phyloP scores from a whole-genome alignment of 2,329 filamentous ascomycete genomes.

The Trichocomaceae sp. region DNA sequence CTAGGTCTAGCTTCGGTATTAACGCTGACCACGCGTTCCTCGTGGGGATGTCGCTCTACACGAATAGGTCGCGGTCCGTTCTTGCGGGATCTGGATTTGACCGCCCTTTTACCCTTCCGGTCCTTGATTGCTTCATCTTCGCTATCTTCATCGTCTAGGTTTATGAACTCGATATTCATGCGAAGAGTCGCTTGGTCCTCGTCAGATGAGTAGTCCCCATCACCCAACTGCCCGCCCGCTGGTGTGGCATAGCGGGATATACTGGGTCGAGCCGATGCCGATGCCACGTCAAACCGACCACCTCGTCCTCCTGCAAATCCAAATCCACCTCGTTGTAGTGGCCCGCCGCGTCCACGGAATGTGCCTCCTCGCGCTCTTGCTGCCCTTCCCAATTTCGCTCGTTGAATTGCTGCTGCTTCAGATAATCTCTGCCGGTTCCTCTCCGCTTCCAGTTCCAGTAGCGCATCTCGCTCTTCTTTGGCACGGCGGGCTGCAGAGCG shows the following conservation, averaged over 20 bases:
- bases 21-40: slow-evolving; percentile 48
- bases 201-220: slow-evolving; percentile 32
- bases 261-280: slow-evolving; percentile 25
- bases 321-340: slow-evolving; percentile 17
- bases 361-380: slow-evolving; percentile 27
- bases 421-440: slow-evolving; percentile 33
- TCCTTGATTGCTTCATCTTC: slow-evolving; percentile 16
- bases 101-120: slow-evolving; percentile 31
- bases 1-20: slow-evolving; percentile 48
- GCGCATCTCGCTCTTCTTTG: slow-evolving; percentile 41
- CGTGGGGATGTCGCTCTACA: slow-evolving; percentile 50
- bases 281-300: slow-evolving; percentile 18
- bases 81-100: slow-evolving; percentile 19
- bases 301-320: slow-evolving; percentile 24
- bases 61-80: slow-evolving; percentile 46
- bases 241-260: slow-evolving; percentile 24
- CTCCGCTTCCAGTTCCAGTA: slow-evolving; percentile 38
- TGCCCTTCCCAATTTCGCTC: slow-evolving; percentile 24
- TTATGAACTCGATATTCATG: slow-evolving; percentile 53
- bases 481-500: slow-evolving; percentile 36
- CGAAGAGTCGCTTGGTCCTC: slow-evolving; percentile 41
- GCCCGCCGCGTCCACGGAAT: slow-evolving; percentile 27
- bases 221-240: slow-evolving; percentile 15
- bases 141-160: slow-evolving; percentile 47
- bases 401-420: slow-evolving; percentile 36